These are phyloP conservation scores for Acer saccharum DNA, from an alignment of 345 rosid genomes.

Conservation along the genomic window DNA sequence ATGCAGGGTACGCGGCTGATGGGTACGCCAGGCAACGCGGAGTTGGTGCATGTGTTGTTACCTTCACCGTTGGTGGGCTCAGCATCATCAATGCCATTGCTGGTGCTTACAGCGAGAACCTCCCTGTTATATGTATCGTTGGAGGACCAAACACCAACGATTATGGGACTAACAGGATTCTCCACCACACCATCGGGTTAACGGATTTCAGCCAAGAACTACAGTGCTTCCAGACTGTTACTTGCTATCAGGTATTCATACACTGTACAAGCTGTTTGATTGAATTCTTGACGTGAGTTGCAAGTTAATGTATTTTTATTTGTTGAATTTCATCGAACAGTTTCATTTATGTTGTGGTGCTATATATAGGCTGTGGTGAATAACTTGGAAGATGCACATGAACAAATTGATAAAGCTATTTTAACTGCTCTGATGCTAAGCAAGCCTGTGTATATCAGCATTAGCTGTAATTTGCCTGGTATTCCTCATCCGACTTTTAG, in stretches of 20 bases:
- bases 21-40: constrained; percentile 42
- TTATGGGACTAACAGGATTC: constrained; percentile 37
- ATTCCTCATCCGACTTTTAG: constrained; percentile 39
- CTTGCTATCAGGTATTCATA: constrained; percentile 34
- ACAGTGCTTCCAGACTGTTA: constrained; percentile 37
- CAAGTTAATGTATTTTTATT: background rate
- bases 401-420: constrained; percentile 40
- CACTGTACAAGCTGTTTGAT: background rate
- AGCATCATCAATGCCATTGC: constrained; percentile 44
- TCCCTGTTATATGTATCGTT: constrained; percentile 43
- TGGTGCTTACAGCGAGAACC: constrained; percentile 43
- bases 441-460: constrained; percentile 42
- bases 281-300: background rate
- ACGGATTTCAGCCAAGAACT: constrained; percentile 43
- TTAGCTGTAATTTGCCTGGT: constrained; percentile 35
- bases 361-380: constrained; percentile 33
- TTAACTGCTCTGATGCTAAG: constrained; percentile 36
- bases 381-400: constrained; percentile 44
- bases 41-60: constrained; percentile 37
- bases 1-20: constrained; percentile 56
- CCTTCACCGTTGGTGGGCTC: constrained; percentile 48
- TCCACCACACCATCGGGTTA: constrained; percentile 46
- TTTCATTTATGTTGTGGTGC: background rate
- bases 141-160: constrained; percentile 47
- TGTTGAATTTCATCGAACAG: background rate